phyloP scores from a whole-genome alignment of 2,329 filamentous ascomycete genomes.

The Pleurostoma richardsiae region DNA sequence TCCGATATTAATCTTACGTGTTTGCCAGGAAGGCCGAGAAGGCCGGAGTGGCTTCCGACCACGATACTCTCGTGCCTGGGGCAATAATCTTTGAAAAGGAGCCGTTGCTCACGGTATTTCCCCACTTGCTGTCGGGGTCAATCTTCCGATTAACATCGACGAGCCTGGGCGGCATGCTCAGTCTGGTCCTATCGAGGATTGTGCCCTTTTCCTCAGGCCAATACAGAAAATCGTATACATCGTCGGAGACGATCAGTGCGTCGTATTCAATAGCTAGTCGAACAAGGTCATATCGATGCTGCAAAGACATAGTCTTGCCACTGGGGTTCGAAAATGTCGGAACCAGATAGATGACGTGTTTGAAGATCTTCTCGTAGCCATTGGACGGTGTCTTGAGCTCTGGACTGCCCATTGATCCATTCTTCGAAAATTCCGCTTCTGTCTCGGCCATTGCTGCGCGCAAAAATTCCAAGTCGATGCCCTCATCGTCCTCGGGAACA shows the following conservation, averaged over 20 bases:
- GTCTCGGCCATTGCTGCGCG: conserved; percentile 33
- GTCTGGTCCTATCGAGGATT: not conserved
- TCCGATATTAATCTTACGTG: conserved; percentile 34
- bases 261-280: conserved; percentile 58
- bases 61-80: conserved; percentile 58
- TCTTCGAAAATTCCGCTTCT: conserved; percentile 6
- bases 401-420: conserved; percentile 2
- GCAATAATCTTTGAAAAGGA: conserved; percentile 64
- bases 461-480: conserved; percentile 53
- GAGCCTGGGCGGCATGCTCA: conserved; percentile 42
- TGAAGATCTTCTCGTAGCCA: conserved; percentile 55
- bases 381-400: conserved; percentile 43
- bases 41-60: conserved; percentile 55
- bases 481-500: conserved; percentile 59
- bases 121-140: conserved; percentile 53
- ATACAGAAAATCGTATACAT: conserved; percentile 67
- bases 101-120: conserved; percentile 61
- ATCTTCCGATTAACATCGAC: conserved; percentile 57
- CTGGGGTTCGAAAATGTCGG: conserved; percentile 69
- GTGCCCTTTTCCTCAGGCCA: conserved; percentile 35
- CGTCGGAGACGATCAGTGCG: conserved; percentile 61
- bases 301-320: conserved; percentile 57
- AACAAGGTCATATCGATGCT: conserved; percentile 51
- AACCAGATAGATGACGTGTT: conserved; percentile 63
- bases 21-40: conserved; percentile 55